Conservation (phyloP, 139 green algal genomes). For the Coelastrella sp. region DNA sequence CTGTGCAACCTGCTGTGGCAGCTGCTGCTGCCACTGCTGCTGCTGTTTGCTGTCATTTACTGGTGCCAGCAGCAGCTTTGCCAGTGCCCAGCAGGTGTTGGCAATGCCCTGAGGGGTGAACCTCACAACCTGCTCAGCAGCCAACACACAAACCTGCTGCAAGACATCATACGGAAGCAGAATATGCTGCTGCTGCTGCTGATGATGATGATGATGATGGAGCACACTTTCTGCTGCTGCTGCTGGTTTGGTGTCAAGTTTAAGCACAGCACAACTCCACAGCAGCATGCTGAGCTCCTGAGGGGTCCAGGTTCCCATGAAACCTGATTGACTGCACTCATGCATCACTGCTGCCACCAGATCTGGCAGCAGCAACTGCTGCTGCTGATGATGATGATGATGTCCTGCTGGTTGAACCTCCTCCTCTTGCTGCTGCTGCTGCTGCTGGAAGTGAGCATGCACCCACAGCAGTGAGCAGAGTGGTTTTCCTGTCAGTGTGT, state of each 20-base stretch:
- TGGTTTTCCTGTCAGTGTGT: conserved; percentile 26
- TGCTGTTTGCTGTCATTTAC: conserved; percentile 35
- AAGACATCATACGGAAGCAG: not conserved
- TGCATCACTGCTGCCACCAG: conserved; percentile 33
- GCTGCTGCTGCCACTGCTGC: conserved; percentile 32
- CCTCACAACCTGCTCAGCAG: conserved; percentile 35
- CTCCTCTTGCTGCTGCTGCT: conserved; percentile 21
- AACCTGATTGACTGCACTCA: conserved; percentile 20
- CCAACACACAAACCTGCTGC: conserved; percentile 15
- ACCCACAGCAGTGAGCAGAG: conserved; percentile 44
- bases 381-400: not conserved
- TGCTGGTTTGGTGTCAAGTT: not conserved
- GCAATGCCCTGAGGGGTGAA: conserved; percentile 47
- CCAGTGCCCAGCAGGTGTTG: not conserved
- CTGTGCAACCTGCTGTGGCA: not conserved
- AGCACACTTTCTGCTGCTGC: not conserved
- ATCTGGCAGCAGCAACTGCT: conserved; percentile 23
- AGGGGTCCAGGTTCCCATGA: conserved; percentile 39
- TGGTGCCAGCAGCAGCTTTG: not conserved
- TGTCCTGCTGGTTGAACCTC: not conserved
- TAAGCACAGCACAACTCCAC: conserved; percentile 39
- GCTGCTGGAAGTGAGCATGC: conserved; percentile 34
- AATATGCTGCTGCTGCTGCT: not conserved
- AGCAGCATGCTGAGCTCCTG: conserved; percentile 49
- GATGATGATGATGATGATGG: no score